Evolutionary conservation across 257 asterid genomes (phyloP).

Genomic region (Cordia subcordata): DNA sequence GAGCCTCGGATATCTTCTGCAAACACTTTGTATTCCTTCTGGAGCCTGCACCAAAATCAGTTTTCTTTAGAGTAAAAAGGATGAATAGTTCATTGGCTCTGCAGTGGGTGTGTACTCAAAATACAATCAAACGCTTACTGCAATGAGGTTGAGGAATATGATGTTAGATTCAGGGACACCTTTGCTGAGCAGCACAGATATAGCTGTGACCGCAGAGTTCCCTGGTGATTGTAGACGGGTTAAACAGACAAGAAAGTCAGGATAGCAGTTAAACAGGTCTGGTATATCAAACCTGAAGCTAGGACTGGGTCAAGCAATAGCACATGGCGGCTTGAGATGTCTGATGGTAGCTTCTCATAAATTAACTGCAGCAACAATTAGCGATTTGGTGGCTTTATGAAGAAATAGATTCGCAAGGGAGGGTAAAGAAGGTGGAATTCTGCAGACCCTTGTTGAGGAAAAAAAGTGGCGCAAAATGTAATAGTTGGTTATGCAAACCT

Average conservation of each 20-base stretch:
- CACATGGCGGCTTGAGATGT: slow-evolving; percentile 89
- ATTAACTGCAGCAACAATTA: slow-evolving; percentile 51
- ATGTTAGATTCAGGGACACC: slow-evolving; percentile 89
- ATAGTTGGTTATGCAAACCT: slow-evolving; percentile 42
- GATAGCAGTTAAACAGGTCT: neutral
- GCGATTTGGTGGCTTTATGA: slow-evolving; percentile 10
- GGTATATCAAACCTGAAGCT: slow-evolving; percentile 58
- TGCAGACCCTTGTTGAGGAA: neutral
- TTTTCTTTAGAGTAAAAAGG: neutral
- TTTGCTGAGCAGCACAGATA: slow-evolving; percentile 68
- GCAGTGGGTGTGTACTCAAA: neutral
- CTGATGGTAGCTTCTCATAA: slow-evolving; percentile 85
- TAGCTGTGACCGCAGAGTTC: slow-evolving; percentile 78
- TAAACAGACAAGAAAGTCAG: neutral
- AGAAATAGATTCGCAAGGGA: neutral
- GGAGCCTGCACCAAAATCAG: slow-evolving; percentile 64
- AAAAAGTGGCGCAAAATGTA: neutral
- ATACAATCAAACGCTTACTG: slow-evolving; percentile 41
- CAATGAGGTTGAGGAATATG: slow-evolving; percentile 82
- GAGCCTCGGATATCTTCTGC: slow-evolving; percentile 61
- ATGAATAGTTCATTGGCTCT: neutral
- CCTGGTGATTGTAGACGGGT: slow-evolving; percentile 32
- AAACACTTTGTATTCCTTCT: slow-evolving; percentile 74
- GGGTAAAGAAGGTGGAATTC: neutral
- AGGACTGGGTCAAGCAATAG: slow-evolving; percentile 90